Conservation (phyloP, 2,329 filamentous ascomycete genomes). For the Parastagonospora avenae region DNA sequence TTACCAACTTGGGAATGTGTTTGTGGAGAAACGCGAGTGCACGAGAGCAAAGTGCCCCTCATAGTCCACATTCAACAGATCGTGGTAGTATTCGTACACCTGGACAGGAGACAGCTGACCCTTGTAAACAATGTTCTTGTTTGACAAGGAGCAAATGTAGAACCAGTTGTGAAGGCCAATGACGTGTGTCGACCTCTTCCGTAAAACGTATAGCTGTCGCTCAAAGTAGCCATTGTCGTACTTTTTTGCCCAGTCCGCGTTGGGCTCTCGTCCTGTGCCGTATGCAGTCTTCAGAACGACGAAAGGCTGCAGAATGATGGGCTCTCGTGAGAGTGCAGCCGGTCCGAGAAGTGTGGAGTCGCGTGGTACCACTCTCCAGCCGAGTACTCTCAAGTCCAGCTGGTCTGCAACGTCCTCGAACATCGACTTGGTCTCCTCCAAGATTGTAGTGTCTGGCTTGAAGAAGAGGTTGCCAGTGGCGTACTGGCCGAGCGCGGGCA, state of each 20-base stretch:
- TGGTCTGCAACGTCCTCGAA: constrained; percentile 93
- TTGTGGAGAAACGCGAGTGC: constrained; percentile 96
- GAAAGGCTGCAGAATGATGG: constrained; percentile 93
- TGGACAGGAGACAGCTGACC: constrained; percentile 92
- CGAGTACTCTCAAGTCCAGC: constrained; percentile 85
- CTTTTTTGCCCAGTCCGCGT: constrained; percentile 74
- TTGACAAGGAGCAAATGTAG: constrained; percentile 93
- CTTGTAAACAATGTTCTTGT: constrained; percentile 99
- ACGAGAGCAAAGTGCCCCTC: constrained; percentile 96
- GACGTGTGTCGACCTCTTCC: constrained; percentile 92
- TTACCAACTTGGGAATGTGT: constrained; percentile 97
- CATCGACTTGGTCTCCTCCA: constrained; percentile 87
- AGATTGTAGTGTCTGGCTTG: constrained; percentile 89
- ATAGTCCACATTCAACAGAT: constrained; percentile 95
- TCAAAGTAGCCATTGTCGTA: constrained; percentile 90
- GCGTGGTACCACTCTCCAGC: constrained; percentile 93
- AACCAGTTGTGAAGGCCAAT: constrained; percentile 98
- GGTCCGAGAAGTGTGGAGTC: constrained; percentile 93
- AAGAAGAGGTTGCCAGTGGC: constrained; percentile 98
- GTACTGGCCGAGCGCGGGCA: constrained; percentile 90
- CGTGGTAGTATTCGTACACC: constrained; percentile 98
- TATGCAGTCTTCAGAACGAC: constrained; percentile 87
- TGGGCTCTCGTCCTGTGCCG: constrained; percentile 78
- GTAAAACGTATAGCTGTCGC: constrained; percentile 88
- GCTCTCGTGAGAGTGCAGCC: constrained; percentile 90